A percentile compares a stretch with the other conserved stretches of the same genome.
Conservation (phyloP, 2,329 filamentous ascomycete genomes). For the Acephala macrosclerotiorum region DNA sequence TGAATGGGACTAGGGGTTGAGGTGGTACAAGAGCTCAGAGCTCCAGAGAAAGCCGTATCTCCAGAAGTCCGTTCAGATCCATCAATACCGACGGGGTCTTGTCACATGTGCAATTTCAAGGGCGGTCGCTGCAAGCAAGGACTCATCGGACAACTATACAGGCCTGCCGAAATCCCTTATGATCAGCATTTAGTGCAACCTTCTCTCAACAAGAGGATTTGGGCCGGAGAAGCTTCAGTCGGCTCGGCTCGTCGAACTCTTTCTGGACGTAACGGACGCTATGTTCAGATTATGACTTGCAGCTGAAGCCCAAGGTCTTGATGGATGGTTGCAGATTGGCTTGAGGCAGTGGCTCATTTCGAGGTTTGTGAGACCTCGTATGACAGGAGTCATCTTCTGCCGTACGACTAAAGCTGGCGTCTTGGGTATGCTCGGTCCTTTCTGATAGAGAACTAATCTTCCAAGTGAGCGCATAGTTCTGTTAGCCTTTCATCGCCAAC, state of each 20-base stretch:
- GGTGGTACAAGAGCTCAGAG: neutral
- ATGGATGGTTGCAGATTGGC: slow-evolving; percentile 7
- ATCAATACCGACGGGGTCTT: neutral
- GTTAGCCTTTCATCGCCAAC: neutral
- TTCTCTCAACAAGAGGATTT: neutral
- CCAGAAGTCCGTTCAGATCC: neutral
- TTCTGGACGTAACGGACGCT: slow-evolving; percentile 3
- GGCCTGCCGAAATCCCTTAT: neutral
- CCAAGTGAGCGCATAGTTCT: neutral
- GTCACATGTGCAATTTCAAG: neutral
- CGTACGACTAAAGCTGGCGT: neutral
- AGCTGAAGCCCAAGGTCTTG: slow-evolving; percentile 24
- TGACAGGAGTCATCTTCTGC: neutral
- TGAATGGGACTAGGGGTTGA: slow-evolving; percentile 1
- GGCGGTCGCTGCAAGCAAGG: neutral
- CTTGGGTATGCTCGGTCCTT: neutral
- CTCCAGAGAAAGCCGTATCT: neutral
- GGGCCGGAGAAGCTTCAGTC: neutral
- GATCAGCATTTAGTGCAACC: neutral
- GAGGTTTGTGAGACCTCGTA: slow-evolving; percentile 2
- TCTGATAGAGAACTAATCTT: neutral
- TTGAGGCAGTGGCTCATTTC: neutral
- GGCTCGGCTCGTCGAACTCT: slow-evolving; percentile 5
- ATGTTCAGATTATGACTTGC: neutral
- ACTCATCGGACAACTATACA: neutral